phyloP scores from a whole-genome alignment of 441 rosid genomes.

The Breynia disticha region DNA sequence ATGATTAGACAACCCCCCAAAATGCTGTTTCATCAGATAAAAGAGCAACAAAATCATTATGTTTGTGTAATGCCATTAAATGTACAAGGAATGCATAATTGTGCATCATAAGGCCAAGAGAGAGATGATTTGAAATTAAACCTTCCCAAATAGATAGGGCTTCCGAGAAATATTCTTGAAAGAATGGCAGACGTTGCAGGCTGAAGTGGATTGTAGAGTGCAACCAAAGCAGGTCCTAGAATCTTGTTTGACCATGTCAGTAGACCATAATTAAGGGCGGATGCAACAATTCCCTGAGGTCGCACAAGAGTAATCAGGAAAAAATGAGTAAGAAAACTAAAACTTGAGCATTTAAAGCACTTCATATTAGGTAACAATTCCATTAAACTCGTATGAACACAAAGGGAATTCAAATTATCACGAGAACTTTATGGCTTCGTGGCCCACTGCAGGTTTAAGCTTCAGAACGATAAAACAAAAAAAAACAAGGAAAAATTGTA shows the following conservation, averaged over 20 bases:
- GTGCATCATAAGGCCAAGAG: not conserved
- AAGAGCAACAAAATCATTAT: constrained; percentile 5
- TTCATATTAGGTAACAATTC: too few relatives aligned
- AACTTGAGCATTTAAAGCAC: too few relatives aligned
- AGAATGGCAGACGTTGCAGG: constrained; percentile 84
- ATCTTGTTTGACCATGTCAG: constrained; percentile 96
- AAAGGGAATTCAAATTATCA: too few relatives aligned
- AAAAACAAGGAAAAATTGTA: too few relatives aligned
- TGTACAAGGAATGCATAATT: not conserved
- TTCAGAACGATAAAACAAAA: too few relatives aligned
- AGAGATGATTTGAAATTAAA: constrained; percentile 10
- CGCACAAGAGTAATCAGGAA: not conserved
- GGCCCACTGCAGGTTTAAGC: too few relatives aligned
- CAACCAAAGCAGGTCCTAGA: constrained; percentile 89
- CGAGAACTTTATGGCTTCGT: too few relatives aligned
- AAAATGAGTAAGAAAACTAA: not conserved
- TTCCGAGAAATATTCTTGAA: constrained; percentile 83
- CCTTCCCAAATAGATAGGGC: constrained; percentile 94
- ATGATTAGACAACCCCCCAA: constrained; percentile 82
- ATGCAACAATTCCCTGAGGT: constrained; percentile 68
- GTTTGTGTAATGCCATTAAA: not conserved
- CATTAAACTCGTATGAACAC: too few relatives aligned
- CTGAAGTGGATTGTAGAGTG: constrained; percentile 95
- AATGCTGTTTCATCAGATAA: constrained; percentile 32
- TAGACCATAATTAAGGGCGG: constrained; percentile 82